Percentiles rank a stretch among this genome's conserved stretches.
These are phyloP conservation scores for Penicillium sp. DNA, from an alignment of 2,329 filamentous ascomycete genomes.

Conservation along the genomic window DNA sequence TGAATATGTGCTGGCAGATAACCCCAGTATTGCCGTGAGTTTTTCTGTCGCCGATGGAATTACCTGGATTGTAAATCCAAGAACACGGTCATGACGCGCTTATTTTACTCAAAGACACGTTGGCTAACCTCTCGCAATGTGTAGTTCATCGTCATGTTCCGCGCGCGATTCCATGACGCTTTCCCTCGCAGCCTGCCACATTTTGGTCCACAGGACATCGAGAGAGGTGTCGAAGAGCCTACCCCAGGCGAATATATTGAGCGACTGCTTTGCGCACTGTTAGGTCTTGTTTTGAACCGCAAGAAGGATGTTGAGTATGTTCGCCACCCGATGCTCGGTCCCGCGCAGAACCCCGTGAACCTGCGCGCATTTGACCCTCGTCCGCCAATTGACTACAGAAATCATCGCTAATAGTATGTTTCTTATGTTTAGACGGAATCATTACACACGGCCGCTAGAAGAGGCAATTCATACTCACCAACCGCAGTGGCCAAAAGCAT, in stretches of 20 bases:
- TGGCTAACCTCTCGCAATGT: slow-evolving; percentile 35
- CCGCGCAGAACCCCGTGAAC: slow-evolving; percentile 6
- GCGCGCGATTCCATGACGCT: slow-evolving; percentile 84
- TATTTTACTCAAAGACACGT: slow-evolving; percentile 29
- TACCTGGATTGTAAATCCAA: not conserved
- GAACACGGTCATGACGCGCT: slow-evolving; percentile 28
- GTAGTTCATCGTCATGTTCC: slow-evolving; percentile 98
- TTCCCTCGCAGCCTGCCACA: slow-evolving; percentile 85
- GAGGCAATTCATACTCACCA: slow-evolving; percentile 85
- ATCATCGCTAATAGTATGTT: slow-evolving; percentile 30
- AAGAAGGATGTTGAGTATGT: slow-evolving; percentile 98
- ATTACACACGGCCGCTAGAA: slow-evolving; percentile 90
- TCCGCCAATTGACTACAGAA: slow-evolving; percentile 5
- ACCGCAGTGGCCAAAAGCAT: slow-evolving; percentile 81
- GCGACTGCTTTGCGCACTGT: slow-evolving; percentile 81
- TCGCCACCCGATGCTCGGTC: slow-evolving; percentile 24
- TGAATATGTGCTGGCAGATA: slow-evolving; percentile 86
- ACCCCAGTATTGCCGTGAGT: slow-evolving; percentile 88
- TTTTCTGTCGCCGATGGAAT: not conserved
- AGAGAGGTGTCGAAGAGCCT: slow-evolving; percentile 75
- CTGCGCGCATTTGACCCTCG: slow-evolving; percentile 11
- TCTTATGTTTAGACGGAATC: slow-evolving; percentile 66
- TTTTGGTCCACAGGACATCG: slow-evolving; percentile 93
- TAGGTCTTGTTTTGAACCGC: slow-evolving; percentile 86
- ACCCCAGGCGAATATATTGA: slow-evolving; percentile 83